phyloP scores from a whole-genome alignment of 2,329 filamentous ascomycete genomes.

The Talaromyces piceae region DNA sequence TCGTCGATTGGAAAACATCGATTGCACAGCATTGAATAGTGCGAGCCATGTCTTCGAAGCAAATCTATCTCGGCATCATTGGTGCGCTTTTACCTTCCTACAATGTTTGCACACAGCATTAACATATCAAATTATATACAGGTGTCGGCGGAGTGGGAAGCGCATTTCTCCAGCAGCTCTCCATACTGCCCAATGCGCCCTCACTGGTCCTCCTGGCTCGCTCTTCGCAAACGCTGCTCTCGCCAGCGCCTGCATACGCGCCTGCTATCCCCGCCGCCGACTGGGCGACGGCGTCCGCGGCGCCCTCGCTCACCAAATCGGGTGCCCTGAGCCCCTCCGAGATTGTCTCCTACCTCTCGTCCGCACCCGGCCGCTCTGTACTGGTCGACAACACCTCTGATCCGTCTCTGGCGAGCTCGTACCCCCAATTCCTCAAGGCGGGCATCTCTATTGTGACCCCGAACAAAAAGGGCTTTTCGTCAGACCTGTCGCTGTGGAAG shows the following conservation, averaged over 20 bases:
- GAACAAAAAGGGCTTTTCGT: conserved; percentile 97
- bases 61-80: conserved; percentile 37
- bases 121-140: conserved; percentile 30
- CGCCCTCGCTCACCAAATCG: conserved; percentile 49
- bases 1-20: neutral
- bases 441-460: conserved; percentile 91
- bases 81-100: conserved; percentile 20
- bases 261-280: conserved; percentile 53
- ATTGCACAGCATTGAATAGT: neutral
- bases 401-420: conserved; percentile 72
- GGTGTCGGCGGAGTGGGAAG: conserved; percentile 91
- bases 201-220: conserved; percentile 79
- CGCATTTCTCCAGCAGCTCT: conserved; percentile 78
- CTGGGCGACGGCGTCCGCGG: conserved; percentile 53
- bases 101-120: neutral
- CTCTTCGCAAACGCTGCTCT: conserved; percentile 74
- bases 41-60: conserved; percentile 22
- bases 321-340: conserved; percentile 55
- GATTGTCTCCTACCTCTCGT: conserved; percentile 68
- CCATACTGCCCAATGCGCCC: conserved; percentile 60
- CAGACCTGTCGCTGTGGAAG: conserved; percentile 72
- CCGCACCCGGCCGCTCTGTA: conserved; percentile 69
- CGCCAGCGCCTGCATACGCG: conserved; percentile 58
- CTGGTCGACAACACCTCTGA: conserved; percentile 95
- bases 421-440: conserved; percentile 70